Base-by-base conservation (phyloP, 2,329 filamentous ascomycete genomes). In the Trichoderma guizhouense region DNA sequence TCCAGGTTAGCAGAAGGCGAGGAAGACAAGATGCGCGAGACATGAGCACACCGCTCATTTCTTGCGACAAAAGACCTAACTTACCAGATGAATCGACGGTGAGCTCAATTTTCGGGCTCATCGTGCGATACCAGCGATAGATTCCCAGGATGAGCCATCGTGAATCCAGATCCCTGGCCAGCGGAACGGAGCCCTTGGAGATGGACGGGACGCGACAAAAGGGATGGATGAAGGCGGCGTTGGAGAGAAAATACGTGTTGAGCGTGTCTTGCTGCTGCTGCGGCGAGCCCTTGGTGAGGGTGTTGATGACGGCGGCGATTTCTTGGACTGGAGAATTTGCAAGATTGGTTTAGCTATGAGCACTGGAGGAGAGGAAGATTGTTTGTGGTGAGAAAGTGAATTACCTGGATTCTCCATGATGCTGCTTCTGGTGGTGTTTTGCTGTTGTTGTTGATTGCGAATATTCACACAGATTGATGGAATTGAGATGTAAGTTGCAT, bases 121-220 rank as follows among this genome's bases (percentile, higher is more conserved):
- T 84, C 74, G 95, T 92, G 78, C 94, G 93, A 81, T 97, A 95
- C 92, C 92, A 95, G 53, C 90, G 88, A 78, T 93, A 97, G 71
- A 97, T 91, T 75, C 86, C 85, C 62, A 87, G 83, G 21, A 97
- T 85, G 7, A 93, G 79, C 82, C 86, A 89, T 57, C 93, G 86
- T 11, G 92, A 95, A 74, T 91, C 88, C 28, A 88, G 70, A 1
- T 77, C 76, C 8, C 81, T 80, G 0, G 84, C 74, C 3, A 85
- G 76, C 1, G 84, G 86, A 1, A 87, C 64, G 2, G 78, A 72
- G 34, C 82, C 74, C 21, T 83, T 79, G 4, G 79, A 78, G 74
- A 90, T 87, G 7, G 84, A 83, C 1, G 88, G 87, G 1, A 93
- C 92, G 14, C 89, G 88, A 77, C 92, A 94, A 79, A 95, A 91